Base-by-base conservation (phyloP, 2,329 filamentous ascomycete genomes). In the Alternaria consortialis region DNA sequence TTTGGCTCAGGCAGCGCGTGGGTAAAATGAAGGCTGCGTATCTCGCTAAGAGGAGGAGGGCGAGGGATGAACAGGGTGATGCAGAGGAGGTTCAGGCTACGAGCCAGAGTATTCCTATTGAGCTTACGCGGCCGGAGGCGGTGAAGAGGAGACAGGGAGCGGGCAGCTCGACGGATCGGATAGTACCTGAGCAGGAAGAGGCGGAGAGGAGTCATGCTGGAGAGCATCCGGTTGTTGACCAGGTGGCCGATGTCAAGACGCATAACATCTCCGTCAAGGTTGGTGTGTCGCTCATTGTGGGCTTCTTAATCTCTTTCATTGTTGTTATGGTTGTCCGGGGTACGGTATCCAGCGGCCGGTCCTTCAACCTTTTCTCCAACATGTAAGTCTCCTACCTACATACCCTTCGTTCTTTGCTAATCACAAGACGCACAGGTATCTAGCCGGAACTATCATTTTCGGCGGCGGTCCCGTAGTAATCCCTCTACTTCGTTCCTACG, bases 341-440 rank as follows among this genome's bases (percentile, higher is more conserved):
- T 78, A 48, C 78, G 2, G 50, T 84, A 11, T 59, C 76, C 0
- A 42, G 77, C 0, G 81, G 86, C 0, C 77, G 87, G 0, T 76
- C 84, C 0, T 87, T 87, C 66, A 81, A 84, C 48, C 83, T 93
- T 25, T 92, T 93, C 68, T 83, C 88, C 5, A 92, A 91, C 74
- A 85, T 93, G 78, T 92, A 31, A 40, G 50, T 11, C 3, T n/a
- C 5, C 13, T 2, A n/a, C 12, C 13, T 27, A 27, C 9, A 2
- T 17, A 50, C 4, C 20, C 23, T 13, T 1, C 2, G 3, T 7
- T 8, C 5, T 15, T 9, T 5, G 5, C 48, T 31, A 31, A 52
- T 8, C 8, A 15, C 25, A 15, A 12, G 13, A 23, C 11, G 5
- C 13, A 36, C 7, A 52, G 50, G 50, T 52, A 90, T 69, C 86